Base-by-base conservation (phyloP, 1,139 yeast genomes). In the Pichia sp. region DNA sequence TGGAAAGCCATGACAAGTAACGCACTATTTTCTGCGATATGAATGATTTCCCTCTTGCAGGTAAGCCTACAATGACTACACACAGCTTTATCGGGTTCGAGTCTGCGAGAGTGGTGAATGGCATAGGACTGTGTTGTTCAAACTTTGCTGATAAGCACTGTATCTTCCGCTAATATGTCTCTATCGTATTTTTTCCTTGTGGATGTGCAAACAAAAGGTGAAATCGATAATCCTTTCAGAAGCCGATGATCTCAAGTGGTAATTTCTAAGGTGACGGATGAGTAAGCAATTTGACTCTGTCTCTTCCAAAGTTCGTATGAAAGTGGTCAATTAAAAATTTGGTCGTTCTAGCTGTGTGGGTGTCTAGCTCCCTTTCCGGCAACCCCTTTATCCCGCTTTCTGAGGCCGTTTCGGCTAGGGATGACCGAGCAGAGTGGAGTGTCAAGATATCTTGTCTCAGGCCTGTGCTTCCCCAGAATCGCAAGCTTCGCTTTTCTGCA, bases 1-100 rank as follows among this genome's bases (percentile, higher is more conserved):
- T 87, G 3, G 96, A 87, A 42, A 91, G 76, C 99, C 99, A 93
- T 45, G 90, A 83, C 53, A 93, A 75, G 66, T 91, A 93, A 49
- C 98, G 78, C 40, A 91, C 96, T 52, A 93, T 73, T 62, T 85
- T 85, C 62, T 85, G 90, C 8, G 91, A 87, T 60, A 86, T 86
- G 66, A 85, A 75, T n/a, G 88, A 82, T 66, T 85, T 85, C 25
- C 93, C 93, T 56, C 89, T 69, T 26, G 87, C 87, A 8, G 90
- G 90, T 55, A 83, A 70, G 7, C 89, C 89, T 37, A 75, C 89
- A 86, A 85, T 83, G 25, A 85, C 84, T 49, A 85, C 91, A 69
- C 91, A 85, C 34, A 85, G 81, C 55, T 87, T 74, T 45, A 83
- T 78, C 63, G 84, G 83, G 60, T 83, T 87, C 42, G 82, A 87